Conservation (phyloP, 345 rosid genomes). For the Gossypium arboreum region DNA sequence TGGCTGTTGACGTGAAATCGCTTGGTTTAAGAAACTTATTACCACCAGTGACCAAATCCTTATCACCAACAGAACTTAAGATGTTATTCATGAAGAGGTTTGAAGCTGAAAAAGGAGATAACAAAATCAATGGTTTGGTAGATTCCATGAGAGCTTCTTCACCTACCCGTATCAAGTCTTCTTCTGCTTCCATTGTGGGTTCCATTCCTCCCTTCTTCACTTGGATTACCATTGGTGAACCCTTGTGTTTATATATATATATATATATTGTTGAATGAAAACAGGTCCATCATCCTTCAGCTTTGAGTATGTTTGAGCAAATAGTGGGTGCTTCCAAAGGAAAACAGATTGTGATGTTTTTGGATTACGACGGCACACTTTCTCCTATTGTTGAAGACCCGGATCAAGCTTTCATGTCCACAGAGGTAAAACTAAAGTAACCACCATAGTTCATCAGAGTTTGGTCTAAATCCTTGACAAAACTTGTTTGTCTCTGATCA, state of each 20-base stretch:
- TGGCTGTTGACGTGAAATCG: constrained; percentile 46
- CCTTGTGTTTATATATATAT: background rate
- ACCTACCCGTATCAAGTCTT: constrained; percentile 61
- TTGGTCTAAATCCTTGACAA: background rate
- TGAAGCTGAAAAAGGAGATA: constrained; percentile 36
- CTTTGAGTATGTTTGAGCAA: constrained; percentile 66
- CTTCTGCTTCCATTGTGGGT: constrained; percentile 67
- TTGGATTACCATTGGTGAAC: constrained; percentile 9
- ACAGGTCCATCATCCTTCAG: constrained; percentile 83
- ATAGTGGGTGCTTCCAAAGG: constrained; percentile 55
- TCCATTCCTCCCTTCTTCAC: background rate
- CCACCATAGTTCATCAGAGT: background rate
- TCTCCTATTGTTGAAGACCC: constrained; percentile 95
- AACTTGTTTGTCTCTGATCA: constrained; percentile 17
- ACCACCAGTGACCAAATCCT: constrained; percentile 30
- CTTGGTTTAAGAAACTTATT: constrained; percentile 35
- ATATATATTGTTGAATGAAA: background rate
- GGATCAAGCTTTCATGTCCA: constrained; percentile 83
- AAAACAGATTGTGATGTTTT: constrained; percentile 86
- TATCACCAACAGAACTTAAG: constrained; percentile 29
- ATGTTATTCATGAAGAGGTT: constrained; percentile 38
- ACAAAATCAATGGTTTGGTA: constrained; percentile 55
- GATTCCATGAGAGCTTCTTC: constrained; percentile 92
- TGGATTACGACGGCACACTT: constrained; percentile 95
- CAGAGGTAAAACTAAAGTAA: constrained; percentile 39